These are phyloP conservation scores for Picea sitchensis DNA, from an alignment of 75 land plant genomes.

Conservation along the genomic window DNA sequence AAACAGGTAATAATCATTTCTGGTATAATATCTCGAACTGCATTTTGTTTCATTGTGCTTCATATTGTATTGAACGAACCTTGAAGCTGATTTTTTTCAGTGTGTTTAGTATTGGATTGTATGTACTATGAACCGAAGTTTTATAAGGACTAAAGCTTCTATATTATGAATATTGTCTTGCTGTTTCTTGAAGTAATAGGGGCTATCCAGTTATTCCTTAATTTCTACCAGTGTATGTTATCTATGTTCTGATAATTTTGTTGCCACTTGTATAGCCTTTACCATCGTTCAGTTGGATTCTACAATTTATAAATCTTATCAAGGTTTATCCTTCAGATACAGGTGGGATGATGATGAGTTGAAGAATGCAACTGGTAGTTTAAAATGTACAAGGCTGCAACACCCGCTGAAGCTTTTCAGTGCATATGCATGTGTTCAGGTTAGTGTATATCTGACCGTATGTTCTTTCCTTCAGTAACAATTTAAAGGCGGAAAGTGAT, in stretches of 20 bases:
- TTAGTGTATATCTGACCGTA: not conserved
- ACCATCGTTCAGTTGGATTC: not conserved
- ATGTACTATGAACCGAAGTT: not conserved
- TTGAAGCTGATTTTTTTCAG: too few species aligned
- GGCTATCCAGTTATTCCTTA: not conserved
- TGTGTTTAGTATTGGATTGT: not conserved
- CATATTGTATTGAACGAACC: too few species aligned
- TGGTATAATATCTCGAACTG: not conserved
- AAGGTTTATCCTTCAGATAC: conserved; percentile 1
- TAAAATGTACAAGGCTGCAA: conserved; percentile 10
- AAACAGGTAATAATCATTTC: not conserved
- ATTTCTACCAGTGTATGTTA: not conserved
- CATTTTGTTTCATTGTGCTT: too few species aligned
- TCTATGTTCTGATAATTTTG: too few species aligned
- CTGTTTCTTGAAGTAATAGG: not conserved
- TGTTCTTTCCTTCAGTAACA: too few species aligned
- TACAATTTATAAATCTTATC: not conserved
- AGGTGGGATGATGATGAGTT: conserved; percentile 36
- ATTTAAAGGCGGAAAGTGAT: not conserved
- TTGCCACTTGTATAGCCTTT: too few species aligned
- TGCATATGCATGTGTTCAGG: conserved; percentile 38
- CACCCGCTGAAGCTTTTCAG: conserved; percentile 41
- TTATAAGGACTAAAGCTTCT: not conserved
- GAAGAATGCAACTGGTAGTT: conserved; percentile 30
- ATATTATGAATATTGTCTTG: not conserved